Base-by-base conservation (phyloP, 2,329 filamentous ascomycete species). In the Didymella lethalis region DNA sequence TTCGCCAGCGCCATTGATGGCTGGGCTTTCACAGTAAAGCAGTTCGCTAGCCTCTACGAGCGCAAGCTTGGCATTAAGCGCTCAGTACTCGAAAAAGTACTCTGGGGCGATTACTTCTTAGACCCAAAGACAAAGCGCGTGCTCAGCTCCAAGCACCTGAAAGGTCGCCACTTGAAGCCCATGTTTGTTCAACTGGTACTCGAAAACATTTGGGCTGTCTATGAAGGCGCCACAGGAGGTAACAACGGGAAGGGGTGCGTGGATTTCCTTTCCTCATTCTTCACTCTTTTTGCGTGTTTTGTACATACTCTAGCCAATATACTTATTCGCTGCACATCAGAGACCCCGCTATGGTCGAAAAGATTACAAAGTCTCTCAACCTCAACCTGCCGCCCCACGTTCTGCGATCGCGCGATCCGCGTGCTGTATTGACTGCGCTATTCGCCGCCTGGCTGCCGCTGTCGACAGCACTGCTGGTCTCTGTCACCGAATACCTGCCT, bases 111-210 rank as follows among this genome's bases (percentile, higher is more conserved):
- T 75, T 99, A 91, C 76, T 99, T 97, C 77, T 82, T 99, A 44
- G 95, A 99, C 72, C 93, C 95, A 7, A 99, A 98, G 78, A 96
- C 93, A 1, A 99, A 97, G 77, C 92, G 96, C 72, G 89, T 99
- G 0, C 82, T 99, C 6, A 91, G 90, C 0, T 86, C 89, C 28
- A 98, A 97, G 78, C 95, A 99, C 80, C 82, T 99, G 49, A 98
- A 96, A 75, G 95, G 95, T 3, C 86, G 95, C 46, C 87, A 90
- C 59, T 80, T 99, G 62, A 99, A 98, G 79, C 95, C 95, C 8
- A 92, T 99, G 86, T 99, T 99, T 76, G 95, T 98, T 14, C 95
- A 98, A 76, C 83, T 99, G 48, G 95, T 99, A 7, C 83, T 99
- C 53, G 95, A 98, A 67, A 94, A 93, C 60, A 89, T 99, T 54